Percentiles rank a stretch among this genome's conserved stretches.
Conservation (phyloP, 352 stramenopile genomes). For the Globisporangium irregulare region DNA sequence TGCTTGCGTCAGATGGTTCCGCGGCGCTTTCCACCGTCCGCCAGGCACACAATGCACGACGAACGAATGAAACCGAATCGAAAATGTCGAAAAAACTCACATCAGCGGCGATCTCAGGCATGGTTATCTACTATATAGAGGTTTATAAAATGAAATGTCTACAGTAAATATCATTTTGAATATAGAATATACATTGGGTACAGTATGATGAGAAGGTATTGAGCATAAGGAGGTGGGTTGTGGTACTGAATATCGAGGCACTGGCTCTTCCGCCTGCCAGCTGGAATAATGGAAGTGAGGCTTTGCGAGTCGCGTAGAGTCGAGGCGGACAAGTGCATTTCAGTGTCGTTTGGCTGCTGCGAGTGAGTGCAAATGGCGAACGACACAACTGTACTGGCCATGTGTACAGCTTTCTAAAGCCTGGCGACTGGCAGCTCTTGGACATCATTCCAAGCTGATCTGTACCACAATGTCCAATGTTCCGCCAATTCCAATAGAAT, state of each 20-base stretch:
- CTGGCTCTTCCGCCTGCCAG: slow-evolving; percentile 1
- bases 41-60: slow-evolving; percentile 1
- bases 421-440: background rate
- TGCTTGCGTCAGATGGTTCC: slow-evolving; percentile 1
- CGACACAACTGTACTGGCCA: background rate
- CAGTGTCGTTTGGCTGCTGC: background rate
- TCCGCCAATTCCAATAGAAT: background rate
- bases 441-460: background rate
- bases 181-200: background rate
- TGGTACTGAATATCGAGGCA: background rate
- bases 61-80: background rate
- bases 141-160: background rate
- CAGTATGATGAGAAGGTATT: background rate
- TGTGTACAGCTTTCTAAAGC: background rate
- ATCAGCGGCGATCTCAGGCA: background rate
- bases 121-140: background rate
- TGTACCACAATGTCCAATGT: background rate
- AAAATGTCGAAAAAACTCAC: background rate
- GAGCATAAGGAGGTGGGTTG: background rate
- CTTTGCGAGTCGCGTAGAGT: background rate
- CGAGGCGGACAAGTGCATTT: background rate
- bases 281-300: background rate
- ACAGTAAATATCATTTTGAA: background rate
- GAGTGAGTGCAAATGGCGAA: background rate
- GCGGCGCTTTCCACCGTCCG: background rate